These are phyloP conservation scores for Syzygium oleosum DNA, from an alignment of 345 rosid genomes.

Conservation along the genomic window DNA sequence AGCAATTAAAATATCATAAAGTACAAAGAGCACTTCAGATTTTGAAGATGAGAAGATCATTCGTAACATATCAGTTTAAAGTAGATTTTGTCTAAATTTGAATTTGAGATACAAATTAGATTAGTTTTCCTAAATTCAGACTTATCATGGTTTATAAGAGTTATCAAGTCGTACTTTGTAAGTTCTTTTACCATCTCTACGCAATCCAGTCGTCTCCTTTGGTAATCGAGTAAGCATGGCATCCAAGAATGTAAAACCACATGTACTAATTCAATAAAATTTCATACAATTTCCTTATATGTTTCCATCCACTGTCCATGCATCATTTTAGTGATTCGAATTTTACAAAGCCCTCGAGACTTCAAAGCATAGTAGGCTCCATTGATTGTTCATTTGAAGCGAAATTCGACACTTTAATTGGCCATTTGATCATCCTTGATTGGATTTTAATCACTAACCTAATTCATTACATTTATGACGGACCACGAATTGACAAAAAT, in stretches of 20 bases:
- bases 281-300: not conserved
- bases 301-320: not conserved
- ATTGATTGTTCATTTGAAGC: not conserved
- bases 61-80: not conserved
- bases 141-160: not conserved
- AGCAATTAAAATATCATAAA: not conserved
- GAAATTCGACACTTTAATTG: not conserved
- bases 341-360: not conserved
- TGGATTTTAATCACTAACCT: too few relatives aligned
- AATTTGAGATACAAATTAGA: not conserved
- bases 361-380: not conserved
- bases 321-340: not conserved
- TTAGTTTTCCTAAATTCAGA: not conserved
- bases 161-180: not conserved
- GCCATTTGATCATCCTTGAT: not conserved
- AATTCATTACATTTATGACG: too few relatives aligned
- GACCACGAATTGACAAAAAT: too few relatives aligned
- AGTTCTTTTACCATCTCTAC: not conserved
- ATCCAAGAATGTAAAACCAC: not conserved
- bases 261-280: not conserved
- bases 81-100: not conserved
- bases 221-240: not conserved
- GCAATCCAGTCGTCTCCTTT: not conserved
- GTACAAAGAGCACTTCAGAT: not conserved
- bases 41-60: not conserved